Conservation (phyloP, 2,329 filamentous ascomycete genomes). For the Rhinocladiella mackenziei region DNA sequence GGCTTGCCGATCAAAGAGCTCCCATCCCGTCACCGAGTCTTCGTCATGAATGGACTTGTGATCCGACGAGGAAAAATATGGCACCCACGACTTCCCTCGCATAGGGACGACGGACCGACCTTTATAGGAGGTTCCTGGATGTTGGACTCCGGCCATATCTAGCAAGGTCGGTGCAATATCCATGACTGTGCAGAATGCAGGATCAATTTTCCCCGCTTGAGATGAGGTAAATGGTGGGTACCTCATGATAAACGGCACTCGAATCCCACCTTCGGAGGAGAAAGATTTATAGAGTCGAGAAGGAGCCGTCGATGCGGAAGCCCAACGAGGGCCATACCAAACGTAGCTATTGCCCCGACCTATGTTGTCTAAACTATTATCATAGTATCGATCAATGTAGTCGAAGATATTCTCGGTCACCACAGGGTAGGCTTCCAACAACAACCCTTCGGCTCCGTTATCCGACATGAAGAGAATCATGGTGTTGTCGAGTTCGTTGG, state of each 20-base stretch:
- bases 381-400: slow-evolving; percentile 37
- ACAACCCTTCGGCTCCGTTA: slow-evolving; percentile 38
- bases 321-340: slow-evolving; percentile 39
- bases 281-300: slow-evolving; percentile 31
- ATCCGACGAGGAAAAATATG: slow-evolving; percentile 20
- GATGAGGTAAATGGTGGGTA: slow-evolving; percentile 14
- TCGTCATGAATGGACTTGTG: slow-evolving; percentile 26
- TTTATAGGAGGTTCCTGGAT: slow-evolving; percentile 32
- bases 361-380: slow-evolving; percentile 39
- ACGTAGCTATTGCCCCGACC: slow-evolving; percentile 35
- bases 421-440: slow-evolving; percentile 33
- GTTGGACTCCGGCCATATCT: slow-evolving; percentile 34
- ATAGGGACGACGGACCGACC: slow-evolving; percentile 35
- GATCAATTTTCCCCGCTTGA: slow-evolving; percentile 33
- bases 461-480: slow-evolving; percentile 40
- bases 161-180: slow-evolving; percentile 38
- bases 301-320: slow-evolving; percentile 31
- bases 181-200: slow-evolving; percentile 36
- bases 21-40: slow-evolving; percentile 34
- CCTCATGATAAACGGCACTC: slow-evolving; percentile 29
- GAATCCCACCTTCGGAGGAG: slow-evolving; percentile 31
- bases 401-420: slow-evolving; percentile 33
- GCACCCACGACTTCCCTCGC: slow-evolving; percentile 34
- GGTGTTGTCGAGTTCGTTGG: slow-evolving; percentile 36
- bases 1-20: slow-evolving; percentile 36